Base-by-base conservation (phyloP, 2,329 filamentous ascomycete genomes). In the Fusarium drepaniforme region DNA sequence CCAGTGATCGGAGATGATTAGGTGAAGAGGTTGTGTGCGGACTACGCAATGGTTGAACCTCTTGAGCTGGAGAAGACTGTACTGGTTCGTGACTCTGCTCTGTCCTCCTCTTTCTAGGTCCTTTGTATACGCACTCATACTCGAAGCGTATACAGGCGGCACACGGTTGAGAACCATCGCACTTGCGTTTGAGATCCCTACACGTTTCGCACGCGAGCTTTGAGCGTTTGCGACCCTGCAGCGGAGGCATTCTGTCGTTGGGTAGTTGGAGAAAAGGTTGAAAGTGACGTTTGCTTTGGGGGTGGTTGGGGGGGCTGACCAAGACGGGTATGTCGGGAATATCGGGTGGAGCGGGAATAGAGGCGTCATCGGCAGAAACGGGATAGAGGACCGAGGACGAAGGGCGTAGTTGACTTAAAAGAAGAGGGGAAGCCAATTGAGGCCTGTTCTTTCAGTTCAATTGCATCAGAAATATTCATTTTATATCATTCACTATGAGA, bases 131-230 rank as follows among this genome's bases (percentile, higher is more conserved):
- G 76, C 88, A 90, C 18, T 87, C 85, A 66, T 88, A 88, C 44
- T 89, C 88, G 69, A 87, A 89, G 37, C 88, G 85, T 0, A 84
- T 81, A 77, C 89, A 90, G 38, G 87, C 88, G 58, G 83, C 84
- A 76, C 89, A 90, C 0, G 89, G 89, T 46, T 85, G 81, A 8
- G 81, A 82, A 15, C 88, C 88, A 71, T 90, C 87, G 73, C 89
- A 90, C 80, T 88, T 88, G 56, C 89, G 84, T 78, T 90, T 90
- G 59, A 88, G 85, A 15, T 89, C 84, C 40, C 89, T 84, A 67
- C 89, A 90, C 21, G 87, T 85, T 67, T 86, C 82, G 74, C 87
- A 89, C 25, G 86, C 87, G 11, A 85, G 70, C 44, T 83, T 84
- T 28, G 86, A 85, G 1, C 87, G 84, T 38, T 81, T 82, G 7